Percentiles rank a stretch among this genome's conserved stretches.
Conservation (phyloP, 2,329 filamentous ascomycete species). For the Aureobasidium sp. region DNA sequence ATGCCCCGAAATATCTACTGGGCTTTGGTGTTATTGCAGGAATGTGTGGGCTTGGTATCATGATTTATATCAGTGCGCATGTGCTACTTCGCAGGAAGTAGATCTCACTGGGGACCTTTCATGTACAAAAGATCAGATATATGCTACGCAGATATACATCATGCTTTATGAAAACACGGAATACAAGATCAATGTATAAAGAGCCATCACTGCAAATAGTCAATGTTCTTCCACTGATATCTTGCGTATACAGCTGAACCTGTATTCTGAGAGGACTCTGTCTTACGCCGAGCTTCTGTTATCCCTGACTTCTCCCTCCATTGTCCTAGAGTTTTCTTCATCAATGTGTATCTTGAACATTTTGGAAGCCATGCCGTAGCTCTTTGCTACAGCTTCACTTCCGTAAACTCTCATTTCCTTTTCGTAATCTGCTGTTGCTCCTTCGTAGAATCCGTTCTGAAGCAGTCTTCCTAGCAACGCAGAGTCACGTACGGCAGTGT, state of each 20-base stretch:
- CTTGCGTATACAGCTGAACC: not conserved
- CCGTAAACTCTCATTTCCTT: conserved; percentile 42
- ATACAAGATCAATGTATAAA: not conserved
- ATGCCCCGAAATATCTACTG: conserved; percentile 43
- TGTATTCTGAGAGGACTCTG: not conserved
- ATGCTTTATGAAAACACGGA: not conserved
- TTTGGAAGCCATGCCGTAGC: conserved; percentile 41
- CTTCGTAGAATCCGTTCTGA: conserved; percentile 39
- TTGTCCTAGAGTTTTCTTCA: conserved; percentile 25
- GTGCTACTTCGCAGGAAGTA: not conserved
- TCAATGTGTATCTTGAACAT: conserved; percentile 43
- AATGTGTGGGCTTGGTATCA: conserved; percentile 1
- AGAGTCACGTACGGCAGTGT: conserved; percentile 49
- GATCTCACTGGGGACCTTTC: no score
- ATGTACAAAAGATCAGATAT: not conserved
- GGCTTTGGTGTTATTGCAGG: conserved; percentile 34
- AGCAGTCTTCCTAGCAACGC: conserved; percentile 47
- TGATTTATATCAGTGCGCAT: conserved; percentile 3
- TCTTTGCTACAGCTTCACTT: conserved; percentile 47
- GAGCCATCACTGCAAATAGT: not conserved
- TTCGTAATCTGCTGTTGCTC: conserved; percentile 33
- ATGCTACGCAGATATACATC: not conserved
- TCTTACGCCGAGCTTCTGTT: conserved; percentile 6
- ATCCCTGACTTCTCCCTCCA: conserved; percentile 3
- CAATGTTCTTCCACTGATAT: not conserved